These are phyloP conservation scores for Colletotrichum ledebouriae DNA, from an alignment of 2,329 filamentous ascomycete species.

Conservation along the genomic window DNA sequence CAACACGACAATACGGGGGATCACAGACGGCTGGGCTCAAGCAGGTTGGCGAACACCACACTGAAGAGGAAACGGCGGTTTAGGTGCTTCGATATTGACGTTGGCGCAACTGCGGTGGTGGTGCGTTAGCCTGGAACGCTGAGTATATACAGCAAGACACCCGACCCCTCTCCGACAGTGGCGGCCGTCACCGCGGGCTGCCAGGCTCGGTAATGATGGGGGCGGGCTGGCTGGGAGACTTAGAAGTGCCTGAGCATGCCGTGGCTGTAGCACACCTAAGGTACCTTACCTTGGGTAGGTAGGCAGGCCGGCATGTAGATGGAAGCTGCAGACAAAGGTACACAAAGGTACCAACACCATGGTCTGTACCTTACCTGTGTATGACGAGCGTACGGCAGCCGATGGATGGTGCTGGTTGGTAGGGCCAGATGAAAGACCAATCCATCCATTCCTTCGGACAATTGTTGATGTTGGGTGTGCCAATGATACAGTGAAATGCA, in stretches of 20 bases:
- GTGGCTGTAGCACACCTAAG: background rate
- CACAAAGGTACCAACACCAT: background rate
- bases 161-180: constrained; percentile 21
- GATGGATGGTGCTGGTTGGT: constrained; percentile 5
- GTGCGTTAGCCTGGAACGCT: constrained; percentile 39
- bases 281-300: background rate
- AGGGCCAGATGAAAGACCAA: constrained; percentile 17
- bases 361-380: constrained; percentile 10
- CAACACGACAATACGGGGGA: constrained; percentile 9
- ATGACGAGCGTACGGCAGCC: constrained; percentile 18
- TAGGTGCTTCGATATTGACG: constrained; percentile 26
- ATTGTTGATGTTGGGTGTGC: constrained; percentile 25
- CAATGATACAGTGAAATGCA: constrained; percentile 6
- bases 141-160: constrained; percentile 23
- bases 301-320: constrained; percentile 6
- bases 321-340: constrained; percentile 6
- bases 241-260: background rate
- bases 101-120: background rate
- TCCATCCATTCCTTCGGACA: constrained; percentile 35
- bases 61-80: constrained; percentile 31
- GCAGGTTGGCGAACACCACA: constrained; percentile 12
- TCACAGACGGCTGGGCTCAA: constrained; percentile 12
- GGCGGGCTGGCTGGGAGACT: constrained; percentile 10
- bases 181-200: background rate
- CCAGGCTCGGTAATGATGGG: constrained; percentile 25